Evolutionary conservation across 306 rosid genomes (phyloP).

Genomic region (Malus sylvestris): DNA sequence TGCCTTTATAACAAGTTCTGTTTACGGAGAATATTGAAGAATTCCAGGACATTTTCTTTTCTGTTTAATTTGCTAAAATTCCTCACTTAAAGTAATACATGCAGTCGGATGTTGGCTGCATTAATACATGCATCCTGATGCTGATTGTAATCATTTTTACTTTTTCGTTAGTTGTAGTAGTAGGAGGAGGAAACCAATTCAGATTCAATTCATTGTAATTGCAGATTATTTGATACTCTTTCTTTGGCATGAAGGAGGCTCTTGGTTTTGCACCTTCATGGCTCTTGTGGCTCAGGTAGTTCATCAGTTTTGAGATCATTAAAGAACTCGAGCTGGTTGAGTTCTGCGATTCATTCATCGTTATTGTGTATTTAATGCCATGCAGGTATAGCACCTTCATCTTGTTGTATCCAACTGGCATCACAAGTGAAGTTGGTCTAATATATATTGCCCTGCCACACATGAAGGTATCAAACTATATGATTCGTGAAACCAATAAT

Average conservation of each 20-base stretch:
- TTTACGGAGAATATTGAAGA: not conserved
- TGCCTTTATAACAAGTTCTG: not conserved
- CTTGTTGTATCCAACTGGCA: constrained; percentile 57
- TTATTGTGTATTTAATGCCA: not conserved
- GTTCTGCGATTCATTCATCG: not conserved
- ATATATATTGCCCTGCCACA: constrained; percentile 52
- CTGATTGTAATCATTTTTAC: not conserved
- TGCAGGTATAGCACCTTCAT: constrained; percentile 74
- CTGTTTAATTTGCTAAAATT: not conserved
- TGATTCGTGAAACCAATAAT: not conserved
- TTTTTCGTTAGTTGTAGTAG: not conserved
- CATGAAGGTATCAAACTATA: constrained; percentile 50
- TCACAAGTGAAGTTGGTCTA: constrained; percentile 67
- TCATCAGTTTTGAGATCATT: not conserved
- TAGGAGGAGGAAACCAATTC: not conserved
- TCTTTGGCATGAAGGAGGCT: constrained; percentile 71
- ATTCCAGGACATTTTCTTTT: not conserved
- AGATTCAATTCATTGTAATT: constrained; percentile 3
- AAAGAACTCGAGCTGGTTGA: not conserved
- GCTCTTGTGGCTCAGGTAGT: constrained; percentile 85
- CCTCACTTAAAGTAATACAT: not conserved
- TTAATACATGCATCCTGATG: not conserved
- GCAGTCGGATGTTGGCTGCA: not conserved
- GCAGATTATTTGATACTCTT: constrained; percentile 72
- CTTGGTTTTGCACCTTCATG: constrained; percentile 71